Percentiles rank a stretch among this genome's conserved stretches.
Evolutionary conservation across 768 basidiomycete genomes (phyloP).

Genomic region (Leccinum boreale): DNA sequence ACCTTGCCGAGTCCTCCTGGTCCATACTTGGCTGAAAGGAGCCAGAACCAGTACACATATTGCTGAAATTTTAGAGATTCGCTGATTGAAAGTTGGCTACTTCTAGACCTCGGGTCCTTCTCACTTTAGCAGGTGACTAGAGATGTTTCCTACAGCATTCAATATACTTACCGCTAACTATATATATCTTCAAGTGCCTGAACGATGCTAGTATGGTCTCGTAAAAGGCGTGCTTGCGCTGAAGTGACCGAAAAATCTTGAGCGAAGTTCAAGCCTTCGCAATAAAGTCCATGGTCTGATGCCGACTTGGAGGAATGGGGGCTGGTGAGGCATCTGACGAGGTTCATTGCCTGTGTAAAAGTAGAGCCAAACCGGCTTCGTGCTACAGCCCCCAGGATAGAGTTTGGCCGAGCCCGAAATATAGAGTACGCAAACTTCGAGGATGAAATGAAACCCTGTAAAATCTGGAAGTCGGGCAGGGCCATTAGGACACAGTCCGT

Average conservation of each 20-base stretch:
- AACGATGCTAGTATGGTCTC: conserved; percentile 24
- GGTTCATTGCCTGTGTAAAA: conserved; percentile 30
- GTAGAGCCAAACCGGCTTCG: conserved; percentile 29
- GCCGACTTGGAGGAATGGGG: not conserved
- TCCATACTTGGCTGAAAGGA: conserved; percentile 15
- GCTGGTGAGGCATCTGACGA: conserved; percentile 17
- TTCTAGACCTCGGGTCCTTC: conserved; percentile 34
- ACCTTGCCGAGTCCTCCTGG: not conserved
- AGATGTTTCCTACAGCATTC: not conserved
- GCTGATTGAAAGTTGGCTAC: conserved; percentile 26
- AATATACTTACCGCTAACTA: conserved; percentile 34
- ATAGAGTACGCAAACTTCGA: conserved; percentile 31
- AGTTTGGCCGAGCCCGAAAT: conserved; percentile 29
- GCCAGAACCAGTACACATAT: conserved; percentile 30
- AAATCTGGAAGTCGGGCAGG: conserved; percentile 28
- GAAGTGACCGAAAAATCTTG: conserved; percentile 10
- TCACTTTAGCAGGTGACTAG: conserved; percentile 19
- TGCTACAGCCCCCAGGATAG: conserved; percentile 30
- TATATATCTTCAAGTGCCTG: conserved; percentile 36
- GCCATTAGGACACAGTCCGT: conserved; percentile 28
- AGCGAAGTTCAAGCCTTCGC: not conserved
- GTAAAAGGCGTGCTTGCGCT: conserved; percentile 22
- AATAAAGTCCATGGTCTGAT: conserved; percentile 9
- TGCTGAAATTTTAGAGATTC: conserved; percentile 33
- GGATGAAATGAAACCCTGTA: conserved; percentile 25